Base-by-base conservation (phyloP, 129 eudicot genomes). In the carrot (Daucus carota) region DNA sequence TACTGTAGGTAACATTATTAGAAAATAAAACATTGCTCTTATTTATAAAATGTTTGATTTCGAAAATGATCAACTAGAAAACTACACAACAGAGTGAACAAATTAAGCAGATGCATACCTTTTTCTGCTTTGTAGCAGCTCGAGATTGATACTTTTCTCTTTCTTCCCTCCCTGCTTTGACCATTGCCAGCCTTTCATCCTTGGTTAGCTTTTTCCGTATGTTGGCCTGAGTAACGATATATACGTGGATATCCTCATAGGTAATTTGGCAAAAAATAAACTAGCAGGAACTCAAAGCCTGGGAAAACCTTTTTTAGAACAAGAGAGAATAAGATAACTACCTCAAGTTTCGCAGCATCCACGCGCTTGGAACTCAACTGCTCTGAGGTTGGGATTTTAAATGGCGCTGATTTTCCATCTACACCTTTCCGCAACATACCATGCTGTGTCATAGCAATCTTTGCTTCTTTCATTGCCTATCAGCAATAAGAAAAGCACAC, bases 401-500 rank as follows among this genome's bases (percentile, higher is more conserved):
- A 83, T 60, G 77, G 72, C 45, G 82, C 69, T 12, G 88, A 75
- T 73, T 83, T 88, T 36, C 84, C 81, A 82, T 86, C 88, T 73
- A 88, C 67, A 42, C 84, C 72, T 66, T 88, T 85, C 47, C 84
- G 83, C 70, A 88, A 72, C 77, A 86, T 70, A 59, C 98, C 98
- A 80, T 91, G 97, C 42, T 82, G 83, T 40, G 84, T 29, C 81
- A 94, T 79, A 34, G 93, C 88, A 44, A 46, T 71, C 75, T 78
- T 89, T 14, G 97, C 98, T 6, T 91, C 91, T 70, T 87, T 84
- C 85, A 84, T 89, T 65, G 98, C 96, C 98, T 94, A 79, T 47
- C 50, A n/a, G 77, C 32, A 65, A 81, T 75, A 24, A 38, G 0
- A 70, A n/a, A 22, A 24, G 33, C 12, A 24, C 24, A 59, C 29